Percentiles rank a stretch among this genome's conserved stretches.
phyloP scores from a whole-genome alignment of 306 rosid genomes.

The Malus orientalis region DNA sequence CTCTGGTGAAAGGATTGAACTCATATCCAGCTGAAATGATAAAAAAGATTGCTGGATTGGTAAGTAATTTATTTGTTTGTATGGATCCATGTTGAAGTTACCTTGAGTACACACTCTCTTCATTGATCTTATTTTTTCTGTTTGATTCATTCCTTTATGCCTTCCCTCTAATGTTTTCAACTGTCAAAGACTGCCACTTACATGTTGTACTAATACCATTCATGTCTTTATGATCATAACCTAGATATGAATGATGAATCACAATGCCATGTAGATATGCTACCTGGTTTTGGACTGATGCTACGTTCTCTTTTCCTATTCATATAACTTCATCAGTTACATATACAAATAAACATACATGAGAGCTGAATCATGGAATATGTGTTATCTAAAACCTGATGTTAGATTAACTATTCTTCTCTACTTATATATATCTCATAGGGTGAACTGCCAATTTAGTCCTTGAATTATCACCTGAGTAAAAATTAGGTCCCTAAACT shows the following conservation, averaged over 20 bases:
- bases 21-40: conserved; percentile 83
- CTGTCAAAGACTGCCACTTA: not conserved
- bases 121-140: not conserved
- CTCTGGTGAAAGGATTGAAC: conserved; percentile 84
- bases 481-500: no score
- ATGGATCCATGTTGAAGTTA: not conserved
- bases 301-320: not conserved
- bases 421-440: not conserved
- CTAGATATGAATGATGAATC: not conserved
- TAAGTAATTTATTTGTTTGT: conserved; percentile 22
- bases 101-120: not conserved
- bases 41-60: conserved; percentile 95
- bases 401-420: not conserved
- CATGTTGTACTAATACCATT: not conserved
- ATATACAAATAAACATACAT: not conserved
- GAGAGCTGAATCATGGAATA: not conserved
- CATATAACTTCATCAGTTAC: not conserved
- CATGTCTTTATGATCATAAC: not conserved
- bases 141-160: not conserved
- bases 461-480: no score
- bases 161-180: not conserved
- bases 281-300: not conserved
- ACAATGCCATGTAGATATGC: not conserved
- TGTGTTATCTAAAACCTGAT: not conserved
- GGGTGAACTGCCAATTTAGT: no score